Percentiles rank a stretch among this genome's conserved stretches.
These are phyloP conservation scores for Pulveroboletus ravenelii DNA, from an alignment of 768 basidiomycete species.

Conservation along the genomic window DNA sequence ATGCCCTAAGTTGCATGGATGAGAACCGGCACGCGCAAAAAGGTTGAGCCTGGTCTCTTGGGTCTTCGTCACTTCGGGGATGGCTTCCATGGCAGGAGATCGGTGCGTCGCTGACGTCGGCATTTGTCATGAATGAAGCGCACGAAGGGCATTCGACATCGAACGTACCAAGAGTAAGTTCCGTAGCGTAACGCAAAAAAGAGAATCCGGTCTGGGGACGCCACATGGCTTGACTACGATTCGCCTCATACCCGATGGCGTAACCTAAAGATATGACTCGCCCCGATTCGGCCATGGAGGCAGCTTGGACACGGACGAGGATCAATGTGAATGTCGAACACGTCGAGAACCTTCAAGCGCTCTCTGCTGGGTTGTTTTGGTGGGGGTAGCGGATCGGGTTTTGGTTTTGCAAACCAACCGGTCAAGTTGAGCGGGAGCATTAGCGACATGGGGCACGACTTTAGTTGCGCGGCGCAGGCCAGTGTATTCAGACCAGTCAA, in stretches of 20 bases:
- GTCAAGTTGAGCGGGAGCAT: constrained; percentile 41
- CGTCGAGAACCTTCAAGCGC: constrained; percentile 44
- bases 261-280: constrained; percentile 42
- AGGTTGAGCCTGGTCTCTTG: constrained; percentile 53
- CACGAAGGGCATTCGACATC: too few species aligned
- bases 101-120: constrained; percentile 49
- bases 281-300: background rate
- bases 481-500: background rate
- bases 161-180: constrained; percentile 21
- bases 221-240: constrained; percentile 55
- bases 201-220: constrained; percentile 44
- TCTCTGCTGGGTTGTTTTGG: constrained; percentile 40
- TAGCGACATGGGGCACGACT: constrained; percentile 36
- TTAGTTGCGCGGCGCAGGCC: constrained; percentile 36
- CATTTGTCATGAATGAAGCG: background rate
- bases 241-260: constrained; percentile 63
- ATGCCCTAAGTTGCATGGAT: constrained; percentile 37
- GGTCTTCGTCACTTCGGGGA: constrained; percentile 62
- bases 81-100: constrained; percentile 57
- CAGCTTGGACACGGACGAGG: constrained; percentile 35
- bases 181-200: constrained; percentile 64
- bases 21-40: background rate
- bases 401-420: constrained; percentile 48
- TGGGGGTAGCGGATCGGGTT: constrained; percentile 42
- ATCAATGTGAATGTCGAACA: constrained; percentile 49